Conservation (phyloP, 345 rosid species). For the Populus euphratica region DNA sequence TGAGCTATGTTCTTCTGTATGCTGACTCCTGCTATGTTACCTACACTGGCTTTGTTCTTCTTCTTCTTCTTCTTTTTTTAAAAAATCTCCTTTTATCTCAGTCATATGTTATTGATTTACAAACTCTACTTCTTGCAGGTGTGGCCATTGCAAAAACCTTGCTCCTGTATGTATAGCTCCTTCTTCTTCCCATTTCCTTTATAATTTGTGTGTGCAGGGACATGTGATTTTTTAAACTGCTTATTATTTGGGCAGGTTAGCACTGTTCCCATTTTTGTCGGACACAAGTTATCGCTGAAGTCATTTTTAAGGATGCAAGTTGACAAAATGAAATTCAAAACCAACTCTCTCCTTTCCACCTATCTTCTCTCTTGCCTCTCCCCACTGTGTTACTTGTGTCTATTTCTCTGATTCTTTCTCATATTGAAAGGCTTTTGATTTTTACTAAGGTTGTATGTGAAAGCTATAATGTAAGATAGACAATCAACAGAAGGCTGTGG, state of each 20-base stretch:
- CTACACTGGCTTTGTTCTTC: not conserved
- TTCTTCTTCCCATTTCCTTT: not conserved
- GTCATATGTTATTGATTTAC: slow-evolving; percentile 7
- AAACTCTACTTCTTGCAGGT: slow-evolving; percentile 52
- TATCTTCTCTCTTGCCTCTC: not conserved
- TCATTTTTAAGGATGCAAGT: not conserved
- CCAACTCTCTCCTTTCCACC: not conserved
- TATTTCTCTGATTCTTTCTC: not conserved
- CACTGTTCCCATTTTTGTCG: not conserved
- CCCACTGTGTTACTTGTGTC: not conserved
- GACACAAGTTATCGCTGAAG: not conserved
- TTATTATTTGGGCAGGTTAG: not conserved
- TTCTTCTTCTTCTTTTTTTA: not conserved
- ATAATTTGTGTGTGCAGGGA: not conserved
- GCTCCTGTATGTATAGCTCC: slow-evolving; percentile 72
- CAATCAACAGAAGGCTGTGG: not conserved
- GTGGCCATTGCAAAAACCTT: slow-evolving; percentile 95
- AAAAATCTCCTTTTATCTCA: not conserved
- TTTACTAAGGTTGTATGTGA: not conserved
- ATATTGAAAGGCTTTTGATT: not conserved
- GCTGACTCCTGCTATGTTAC: not conserved
- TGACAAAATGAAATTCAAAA: not conserved
- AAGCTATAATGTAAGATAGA: not conserved
- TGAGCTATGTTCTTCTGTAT: slow-evolving; percentile 19
- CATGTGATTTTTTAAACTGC: not conserved